Base-by-base conservation (phyloP, 148 eudicot species). In the Diospyros lotus region DNA sequence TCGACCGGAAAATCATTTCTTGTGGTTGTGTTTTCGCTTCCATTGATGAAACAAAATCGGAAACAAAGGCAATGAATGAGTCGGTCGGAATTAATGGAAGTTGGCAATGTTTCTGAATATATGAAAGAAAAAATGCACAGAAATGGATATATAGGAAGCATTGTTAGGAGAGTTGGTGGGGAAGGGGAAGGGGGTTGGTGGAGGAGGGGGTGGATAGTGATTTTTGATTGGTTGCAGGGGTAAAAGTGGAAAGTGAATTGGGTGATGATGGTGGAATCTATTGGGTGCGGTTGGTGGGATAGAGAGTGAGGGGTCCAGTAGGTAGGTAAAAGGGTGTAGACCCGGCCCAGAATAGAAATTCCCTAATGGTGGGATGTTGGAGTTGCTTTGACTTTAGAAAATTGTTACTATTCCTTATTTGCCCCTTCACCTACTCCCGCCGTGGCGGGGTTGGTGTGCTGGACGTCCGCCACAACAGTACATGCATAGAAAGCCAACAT, bases 1-100 rank as follows among this genome's bases (percentile, higher is more conserved):
- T 87, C 50, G 90, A 87, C 44, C 84, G 74, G 80, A 87, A 87
- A 9, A 87, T 84, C 6, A 60, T 87, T 2, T 84, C 86, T 28
- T 80, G 40, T 69, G 72, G 71, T 5, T 58, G 61, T 59, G 67
- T 52, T 65, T 66, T 69, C 50, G 74, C 7, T 18, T 79, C 81
- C 80, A 80, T 81, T 74, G 68, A 58, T 2, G 11, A 8, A 58
- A 15, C 0, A 14, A 38, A 18, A 48, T 40, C 2, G 10, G 14
- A n/a, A 39, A 38, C 9, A 41, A 9, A 64, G 8, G 28, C 28
- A 48, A 4, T 48, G 8, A 48, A 8, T 8, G 8, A 48, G 8
- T 48, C 6, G 52, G 1, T 48, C 8, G 52, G 52, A 8, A 4
- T 48, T 48, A 8, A 48, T 11, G 3, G 42, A 40, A 68, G 3